Conservation (phyloP, 148 eudicot genomes). For the Rhododendron vialii region DNA sequence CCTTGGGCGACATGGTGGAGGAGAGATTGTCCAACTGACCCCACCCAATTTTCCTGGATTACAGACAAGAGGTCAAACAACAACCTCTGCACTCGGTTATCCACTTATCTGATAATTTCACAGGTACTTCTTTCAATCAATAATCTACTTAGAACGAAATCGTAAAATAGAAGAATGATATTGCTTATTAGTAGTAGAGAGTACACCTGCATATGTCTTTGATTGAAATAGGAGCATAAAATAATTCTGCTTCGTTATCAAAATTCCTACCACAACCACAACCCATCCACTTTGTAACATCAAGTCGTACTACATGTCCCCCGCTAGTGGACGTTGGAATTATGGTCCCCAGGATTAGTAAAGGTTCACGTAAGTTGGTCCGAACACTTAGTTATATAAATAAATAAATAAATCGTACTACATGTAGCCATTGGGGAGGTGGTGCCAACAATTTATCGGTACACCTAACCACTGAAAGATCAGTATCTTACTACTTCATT, state of each 20-base stretch:
- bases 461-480: not conserved
- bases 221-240: not conserved
- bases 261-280: not conserved
- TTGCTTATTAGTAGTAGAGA: not conserved
- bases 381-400: too few species aligned
- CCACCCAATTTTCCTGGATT: not conserved
- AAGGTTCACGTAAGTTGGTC: too few species aligned
- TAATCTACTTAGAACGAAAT: not conserved
- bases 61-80: slow-evolving; percentile 1
- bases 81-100: slow-evolving; percentile 10
- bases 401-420: not conserved
- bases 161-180: not conserved
- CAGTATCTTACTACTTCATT: not conserved
- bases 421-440: not conserved
- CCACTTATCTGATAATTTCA: slow-evolving; percentile 23
- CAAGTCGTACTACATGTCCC: not conserved
- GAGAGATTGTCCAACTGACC: not conserved
- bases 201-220: not conserved
- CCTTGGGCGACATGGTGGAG: slow-evolving; percentile 60
- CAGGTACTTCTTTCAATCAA: not conserved
- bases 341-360: not conserved
- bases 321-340: not conserved
- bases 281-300: not conserved
- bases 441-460: not conserved
- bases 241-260: not conserved